Percentiles rank a stretch among this genome's conserved stretches.
Evolutionary conservation across 441 rosid genomes (phyloP).

Genomic region (Adansonia gregorii): DNA sequence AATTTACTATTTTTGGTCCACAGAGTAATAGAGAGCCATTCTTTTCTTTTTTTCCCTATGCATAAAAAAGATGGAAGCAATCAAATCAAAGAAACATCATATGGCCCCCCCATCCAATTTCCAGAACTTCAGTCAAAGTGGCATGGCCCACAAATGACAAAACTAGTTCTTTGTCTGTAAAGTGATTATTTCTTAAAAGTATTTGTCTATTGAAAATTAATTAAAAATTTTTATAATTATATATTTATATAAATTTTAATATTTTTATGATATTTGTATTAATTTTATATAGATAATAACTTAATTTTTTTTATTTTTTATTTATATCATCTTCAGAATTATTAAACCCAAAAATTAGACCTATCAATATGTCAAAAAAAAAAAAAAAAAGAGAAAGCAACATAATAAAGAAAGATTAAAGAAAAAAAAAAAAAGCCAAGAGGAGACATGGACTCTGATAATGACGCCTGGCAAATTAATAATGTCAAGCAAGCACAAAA

Average conservation of each 20-base stretch:
- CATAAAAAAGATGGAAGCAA: not conserved
- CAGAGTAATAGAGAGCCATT: not conserved
- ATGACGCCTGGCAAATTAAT: slow-evolving; percentile 7
- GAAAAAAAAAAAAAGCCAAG: not conserved
- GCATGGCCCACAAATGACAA: not conserved
- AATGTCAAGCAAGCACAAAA: slow-evolving; percentile 18
- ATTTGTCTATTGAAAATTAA: not conserved
- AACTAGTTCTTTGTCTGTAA: too few species aligned
- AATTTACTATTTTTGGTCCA: not conserved
- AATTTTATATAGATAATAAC: too few species aligned
- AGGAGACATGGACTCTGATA: not conserved
- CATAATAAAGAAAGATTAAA: not conserved
- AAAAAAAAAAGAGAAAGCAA: not conserved
- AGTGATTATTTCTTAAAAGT: too few species aligned
- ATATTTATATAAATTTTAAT: too few species aligned
- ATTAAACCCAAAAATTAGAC: not conserved
- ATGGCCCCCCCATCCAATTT: not conserved
- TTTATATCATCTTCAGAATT: too few species aligned
- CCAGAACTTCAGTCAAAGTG: not conserved
- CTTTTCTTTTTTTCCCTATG: not conserved
- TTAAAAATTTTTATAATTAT: too few species aligned
- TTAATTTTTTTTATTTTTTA: too few species aligned
- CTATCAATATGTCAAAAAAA: not conserved
- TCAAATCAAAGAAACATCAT: too few species aligned
- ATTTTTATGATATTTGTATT: too few species aligned